phyloP scores from a whole-genome alignment of 1,139 yeast genomes.

The Magnusiomyces sp. region DNA sequence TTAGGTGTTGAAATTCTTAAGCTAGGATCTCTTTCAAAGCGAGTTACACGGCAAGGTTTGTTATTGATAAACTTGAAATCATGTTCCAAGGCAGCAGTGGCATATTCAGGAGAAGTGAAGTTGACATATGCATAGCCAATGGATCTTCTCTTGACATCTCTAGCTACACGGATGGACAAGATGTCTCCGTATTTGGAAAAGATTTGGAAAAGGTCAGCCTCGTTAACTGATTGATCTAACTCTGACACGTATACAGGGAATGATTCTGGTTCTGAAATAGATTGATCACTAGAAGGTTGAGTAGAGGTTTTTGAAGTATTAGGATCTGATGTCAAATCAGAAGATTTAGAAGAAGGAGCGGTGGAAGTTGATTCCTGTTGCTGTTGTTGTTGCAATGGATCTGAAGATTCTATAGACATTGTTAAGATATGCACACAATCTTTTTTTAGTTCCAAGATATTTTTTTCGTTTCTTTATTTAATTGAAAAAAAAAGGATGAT shows the following conservation, averaged over 20 bases:
- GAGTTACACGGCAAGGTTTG: constrained; percentile 84
- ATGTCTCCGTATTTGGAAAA: constrained; percentile 82
- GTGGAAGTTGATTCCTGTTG: not conserved
- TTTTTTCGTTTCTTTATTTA: no score
- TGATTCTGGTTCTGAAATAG: constrained; percentile 3
- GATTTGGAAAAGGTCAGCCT: constrained; percentile 41
- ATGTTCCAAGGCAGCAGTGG: constrained; percentile 74
- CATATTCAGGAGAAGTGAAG: constrained; percentile 70
- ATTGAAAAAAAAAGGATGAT: not conserved
- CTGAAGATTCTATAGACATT: not conserved
- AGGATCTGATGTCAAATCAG: constrained; percentile 2
- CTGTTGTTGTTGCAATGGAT: not conserved
- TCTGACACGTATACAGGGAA: constrained; percentile 12
- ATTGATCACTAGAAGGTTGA: not conserved
- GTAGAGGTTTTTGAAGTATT: not conserved
- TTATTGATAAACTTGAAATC: constrained; percentile 77
- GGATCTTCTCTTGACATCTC: constrained; percentile 84
- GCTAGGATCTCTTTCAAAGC: constrained; percentile 89
- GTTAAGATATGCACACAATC: not conserved
- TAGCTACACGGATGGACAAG: constrained; percentile 82
- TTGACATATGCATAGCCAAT: constrained; percentile 92
- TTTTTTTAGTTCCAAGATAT: not conserved
- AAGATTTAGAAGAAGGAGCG: constrained; percentile 1
- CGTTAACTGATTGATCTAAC: constrained; percentile 11
- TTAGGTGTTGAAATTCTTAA: constrained; percentile 44